These are phyloP conservation scores for apple (Malus domestica) DNA, from an alignment of 306 rosid genomes.

Conservation along the genomic window ASM211411v1 NC_041803.1:43202001-43202500, in stretches of 20 bases:
- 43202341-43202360: too few species aligned
- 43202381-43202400: background rate
- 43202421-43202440: background rate
- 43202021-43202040: background rate
- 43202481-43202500: slow-evolving; percentile 1
- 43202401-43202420: background rate
- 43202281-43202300: fast-evolving
- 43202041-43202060: background rate
- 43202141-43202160: background rate
- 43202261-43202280: too few species aligned
- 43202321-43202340: too few species aligned
- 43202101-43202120: background rate
- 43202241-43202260: too few species aligned
- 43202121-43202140: background rate
- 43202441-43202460: slow-evolving; percentile 4
- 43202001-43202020: background rate
- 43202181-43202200: background rate
- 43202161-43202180: background rate
- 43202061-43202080: slow-evolving; percentile 2
- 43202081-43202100: slow-evolving; percentile 4
- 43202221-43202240: too few species aligned
- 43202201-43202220: slow-evolving; percentile 19
- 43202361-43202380: too few species aligned
- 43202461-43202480: slow-evolving; percentile 1
- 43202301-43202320: too few species aligned